Base-by-base conservation (phyloP, 2,329 filamentous ascomycete genomes). In the Rhytidhysteron rufulum region DNA sequence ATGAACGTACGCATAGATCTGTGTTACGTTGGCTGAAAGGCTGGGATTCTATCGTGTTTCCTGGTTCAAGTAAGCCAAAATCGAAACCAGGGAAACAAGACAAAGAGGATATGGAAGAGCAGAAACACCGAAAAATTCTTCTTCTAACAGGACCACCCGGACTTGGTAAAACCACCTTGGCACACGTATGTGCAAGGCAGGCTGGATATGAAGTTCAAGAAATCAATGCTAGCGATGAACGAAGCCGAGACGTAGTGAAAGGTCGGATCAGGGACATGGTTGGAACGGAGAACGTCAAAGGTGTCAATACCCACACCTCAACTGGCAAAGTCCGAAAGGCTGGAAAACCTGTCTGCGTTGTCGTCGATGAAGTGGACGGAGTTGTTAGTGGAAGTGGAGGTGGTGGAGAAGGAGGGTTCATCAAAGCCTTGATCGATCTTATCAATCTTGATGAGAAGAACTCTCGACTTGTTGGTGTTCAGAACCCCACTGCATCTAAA, bases 341-440 rank as follows among this genome's bases (percentile, higher is more conserved):
- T 24, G 89, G 87, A 10, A 87, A 83, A 43, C 94, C 93, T 0
- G 83, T 96, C 1, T 98, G 93, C 52, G 86, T 98, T 4, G 78
- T 98, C 2, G 88, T 98, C 1, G 93, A 98, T 57, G 93, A 98
- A 66, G 93, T 97, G 1, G 93, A 98, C 59, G 93, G 93, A 30
- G 93, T 94, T 0, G 88, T 95, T 2, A 77, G 85, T 17, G 89
- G 91, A 9, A 83, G 85, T 36, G 83, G 85, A 4, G 72, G 75
- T 22, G 86, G 60, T 24, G 70, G 89, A 27, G 93, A 98, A 60
- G 91, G 91, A 37, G 93, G 93, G 0, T 98, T 98, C 51, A 83
- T 98, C 66, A 95, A 89, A 61, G 93, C 93, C 2, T 70, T 98
- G 44, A 91, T 98, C 47, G 93, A 98, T 53, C 75, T 98, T 4